A percentile compares a stretch with the other conserved stretches of the same genome.
Evolutionary conservation across 768 basidiomycete genomes (phyloP).

Genomic region (Termitomyces sp.): DNA sequence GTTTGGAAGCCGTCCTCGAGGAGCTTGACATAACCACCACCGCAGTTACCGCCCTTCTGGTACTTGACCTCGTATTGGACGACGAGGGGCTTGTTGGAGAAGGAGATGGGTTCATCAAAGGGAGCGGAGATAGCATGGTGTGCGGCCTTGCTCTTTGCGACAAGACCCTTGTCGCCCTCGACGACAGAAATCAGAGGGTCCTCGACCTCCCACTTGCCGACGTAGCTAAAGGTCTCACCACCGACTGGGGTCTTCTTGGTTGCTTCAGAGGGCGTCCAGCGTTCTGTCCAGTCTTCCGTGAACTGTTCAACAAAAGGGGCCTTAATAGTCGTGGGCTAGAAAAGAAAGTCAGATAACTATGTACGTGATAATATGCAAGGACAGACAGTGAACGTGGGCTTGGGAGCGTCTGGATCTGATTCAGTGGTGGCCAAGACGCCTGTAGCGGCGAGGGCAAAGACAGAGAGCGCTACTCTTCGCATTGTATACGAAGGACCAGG

Average conservation of each 20-base stretch:
- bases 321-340: constrained; percentile 69
- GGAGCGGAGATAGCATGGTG: constrained; percentile 98
- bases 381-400: constrained; percentile 67
- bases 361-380: constrained; percentile 7
- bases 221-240: constrained; percentile 94
- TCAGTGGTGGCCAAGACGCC: constrained; percentile 57
- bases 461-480: constrained; percentile 86
- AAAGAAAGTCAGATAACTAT: constrained; percentile 10
- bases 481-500: constrained; percentile 71
- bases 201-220: constrained; percentile 96
- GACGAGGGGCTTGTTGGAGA: constrained; percentile 81
- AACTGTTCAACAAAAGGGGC: constrained; percentile 97
- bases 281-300: constrained; percentile 81
- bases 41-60: constrained; percentile 98
- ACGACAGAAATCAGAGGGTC: constrained; percentile 74
- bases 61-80: constrained; percentile 99
- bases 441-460: constrained; percentile 64
- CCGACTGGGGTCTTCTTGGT: constrained; percentile 97
- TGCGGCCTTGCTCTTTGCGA: constrained; percentile 94
- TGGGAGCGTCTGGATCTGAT: constrained; percentile 39
- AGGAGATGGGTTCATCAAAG: constrained; percentile 72
- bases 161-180: constrained; percentile 85
- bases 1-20: constrained; percentile 93
- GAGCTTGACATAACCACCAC: constrained; percentile 98
- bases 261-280: constrained; percentile 96